Conservation (phyloP, 495 filamentous ascomycete species). For the Chaetomium tenue region DNA sequence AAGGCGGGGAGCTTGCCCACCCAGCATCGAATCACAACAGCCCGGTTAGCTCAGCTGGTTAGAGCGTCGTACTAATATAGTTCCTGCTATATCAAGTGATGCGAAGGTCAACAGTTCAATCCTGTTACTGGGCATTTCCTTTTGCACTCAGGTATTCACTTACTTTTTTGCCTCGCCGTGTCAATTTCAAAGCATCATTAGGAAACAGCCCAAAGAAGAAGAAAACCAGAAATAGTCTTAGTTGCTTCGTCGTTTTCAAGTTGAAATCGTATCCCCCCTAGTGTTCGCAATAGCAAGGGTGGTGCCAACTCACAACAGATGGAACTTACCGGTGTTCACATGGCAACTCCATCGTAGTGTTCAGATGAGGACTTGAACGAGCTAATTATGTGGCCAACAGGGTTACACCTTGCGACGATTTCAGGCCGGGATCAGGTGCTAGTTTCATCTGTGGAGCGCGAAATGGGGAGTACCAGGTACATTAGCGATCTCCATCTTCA, state of each 20-base stretch:
- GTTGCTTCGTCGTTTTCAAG: too few species aligned
- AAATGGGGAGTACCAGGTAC: too few species aligned
- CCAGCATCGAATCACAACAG: neutral
- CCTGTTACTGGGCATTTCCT: conserved; percentile 26
- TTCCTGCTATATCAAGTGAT: conserved; percentile 14
- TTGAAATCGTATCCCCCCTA: too few species aligned
- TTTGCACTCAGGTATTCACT: neutral
- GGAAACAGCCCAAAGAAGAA: too few species aligned
- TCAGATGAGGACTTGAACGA: conserved; percentile 26
- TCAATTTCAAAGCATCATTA: too few species aligned
- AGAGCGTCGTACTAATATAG: conserved; percentile 31
- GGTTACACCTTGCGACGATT: neutral
- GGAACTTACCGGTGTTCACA: conserved; percentile 25
- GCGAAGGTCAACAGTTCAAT: conserved; percentile 29
- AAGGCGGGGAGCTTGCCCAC: too few species aligned
- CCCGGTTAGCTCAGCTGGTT: conserved; percentile 32
- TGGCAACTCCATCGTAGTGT: neutral
- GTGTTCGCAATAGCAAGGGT: too few species aligned
- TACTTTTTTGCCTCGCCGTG: neutral
- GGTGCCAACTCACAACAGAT: neutral
- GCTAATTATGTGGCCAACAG: conserved; percentile 21
- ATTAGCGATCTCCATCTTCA: neutral
- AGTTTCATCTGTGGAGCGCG: too few species aligned
- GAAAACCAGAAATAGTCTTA: too few species aligned
- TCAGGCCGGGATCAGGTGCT: neutral